A percentile compares a stretch with the other conserved stretches of the same genome.
These are phyloP conservation scores for Ascodesmis nigricans DNA, from an alignment of 495 filamentous ascomycete species.

Conservation along the genomic window DNA sequence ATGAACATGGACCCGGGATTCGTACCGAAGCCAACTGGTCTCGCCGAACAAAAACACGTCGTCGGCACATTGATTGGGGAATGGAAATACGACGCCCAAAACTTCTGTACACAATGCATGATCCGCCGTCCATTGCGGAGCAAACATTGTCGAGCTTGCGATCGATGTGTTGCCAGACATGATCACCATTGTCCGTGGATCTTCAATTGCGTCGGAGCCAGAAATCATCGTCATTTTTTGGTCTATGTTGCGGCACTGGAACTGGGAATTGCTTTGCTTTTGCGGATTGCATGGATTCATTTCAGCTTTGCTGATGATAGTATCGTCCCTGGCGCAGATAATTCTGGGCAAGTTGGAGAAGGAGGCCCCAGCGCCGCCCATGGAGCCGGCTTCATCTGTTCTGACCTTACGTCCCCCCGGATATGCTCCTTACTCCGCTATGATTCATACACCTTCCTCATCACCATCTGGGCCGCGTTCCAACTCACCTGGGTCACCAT, in stretches of 20 bases:
- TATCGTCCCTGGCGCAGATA: too few relatives aligned
- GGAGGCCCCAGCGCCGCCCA: too few relatives aligned
- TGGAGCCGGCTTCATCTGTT: slow-evolving; percentile 31
- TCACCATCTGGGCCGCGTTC: slow-evolving; percentile 52
- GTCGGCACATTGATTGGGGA: slow-evolving; percentile 62
- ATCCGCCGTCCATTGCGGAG: slow-evolving; percentile 71
- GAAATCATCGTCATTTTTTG: slow-evolving; percentile 90
- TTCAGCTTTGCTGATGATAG: too few relatives aligned
- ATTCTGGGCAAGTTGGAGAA: too few relatives aligned
- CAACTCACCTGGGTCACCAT: slow-evolving; percentile 90
- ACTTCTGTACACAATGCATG: slow-evolving; percentile 91
- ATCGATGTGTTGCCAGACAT: slow-evolving; percentile 83
- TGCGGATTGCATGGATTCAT: too few relatives aligned
- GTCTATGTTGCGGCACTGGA: slow-evolving; percentile 62
- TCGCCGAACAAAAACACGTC: slow-evolving; percentile 64
- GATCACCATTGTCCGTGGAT: slow-evolving; percentile 99
- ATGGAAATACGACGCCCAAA: slow-evolving; percentile 81
- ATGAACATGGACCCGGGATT: slow-evolving; percentile 83
- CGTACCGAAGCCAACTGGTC: slow-evolving; percentile 76
- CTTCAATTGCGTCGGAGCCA: slow-evolving; percentile 81
- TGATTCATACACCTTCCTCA: slow-evolving; percentile 63
- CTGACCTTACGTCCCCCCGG: slow-evolving; percentile 40
- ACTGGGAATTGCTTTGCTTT: slow-evolving; percentile 40
- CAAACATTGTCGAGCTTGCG: slow-evolving; percentile 83
- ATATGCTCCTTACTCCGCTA: slow-evolving; percentile 53